Evolutionary conservation across 768 basidiomycete genomes (phyloP).

Genomic region (Suillus lakei): DNA sequence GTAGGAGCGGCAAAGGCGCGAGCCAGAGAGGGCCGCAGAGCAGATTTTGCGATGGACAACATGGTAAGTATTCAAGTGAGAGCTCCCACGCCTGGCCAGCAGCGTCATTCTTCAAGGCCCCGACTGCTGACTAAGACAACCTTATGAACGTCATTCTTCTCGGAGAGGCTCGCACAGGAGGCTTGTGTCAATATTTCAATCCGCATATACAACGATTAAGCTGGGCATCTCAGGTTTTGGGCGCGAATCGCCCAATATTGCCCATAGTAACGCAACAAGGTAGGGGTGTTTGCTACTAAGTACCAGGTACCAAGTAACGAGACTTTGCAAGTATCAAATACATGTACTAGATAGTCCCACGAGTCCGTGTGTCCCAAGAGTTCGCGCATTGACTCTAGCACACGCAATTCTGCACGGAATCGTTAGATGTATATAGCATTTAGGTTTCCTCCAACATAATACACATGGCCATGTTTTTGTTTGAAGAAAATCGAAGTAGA

Average conservation of each 20-base stretch:
- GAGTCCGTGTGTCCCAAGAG: too few relatives aligned
- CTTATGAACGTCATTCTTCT: too few relatives aligned
- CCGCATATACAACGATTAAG: not conserved
- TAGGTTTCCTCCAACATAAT: too few relatives aligned
- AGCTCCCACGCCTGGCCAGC: not conserved
- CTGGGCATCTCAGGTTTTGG: not conserved
- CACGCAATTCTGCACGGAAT: too few relatives aligned
- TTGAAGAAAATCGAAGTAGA: too few relatives aligned
- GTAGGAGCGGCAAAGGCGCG: slow-evolving; percentile 51
- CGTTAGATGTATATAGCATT: too few relatives aligned
- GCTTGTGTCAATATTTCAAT: too few relatives aligned
- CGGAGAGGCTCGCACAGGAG: too few relatives aligned
- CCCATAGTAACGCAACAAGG: not conserved
- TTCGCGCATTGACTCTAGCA: too few relatives aligned
- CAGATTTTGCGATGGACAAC: slow-evolving; percentile 52
- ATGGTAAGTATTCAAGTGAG: slow-evolving; percentile 37
- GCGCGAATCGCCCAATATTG: not conserved
- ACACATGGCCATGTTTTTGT: too few relatives aligned
- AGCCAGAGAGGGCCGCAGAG: slow-evolving; percentile 47
- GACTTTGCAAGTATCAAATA: not conserved
- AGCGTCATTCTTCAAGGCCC: not conserved
- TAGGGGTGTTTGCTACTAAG: not conserved
- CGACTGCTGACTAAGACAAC: slow-evolving; percentile 6
- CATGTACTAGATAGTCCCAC: too few relatives aligned
- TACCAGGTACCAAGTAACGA: too few relatives aligned